Evolutionary conservation across 768 basidiomycete genomes (phyloP), one percentile per base, ranked within the genome.

Genomic region (Lactifluus subvellereus): DNA sequence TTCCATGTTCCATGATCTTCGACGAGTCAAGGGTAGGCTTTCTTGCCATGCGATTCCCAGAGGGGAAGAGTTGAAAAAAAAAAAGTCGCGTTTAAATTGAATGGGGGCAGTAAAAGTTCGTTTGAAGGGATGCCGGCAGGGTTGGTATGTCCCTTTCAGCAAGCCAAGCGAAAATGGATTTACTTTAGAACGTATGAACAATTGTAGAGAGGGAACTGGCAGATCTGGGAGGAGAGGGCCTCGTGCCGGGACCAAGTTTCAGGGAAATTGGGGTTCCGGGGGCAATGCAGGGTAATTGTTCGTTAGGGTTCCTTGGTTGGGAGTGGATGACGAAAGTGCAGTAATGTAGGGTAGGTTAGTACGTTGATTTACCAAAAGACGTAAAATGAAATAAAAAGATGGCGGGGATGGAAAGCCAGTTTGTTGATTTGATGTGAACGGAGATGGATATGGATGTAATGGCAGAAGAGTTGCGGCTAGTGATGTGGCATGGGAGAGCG

Each of bases 401-500:
- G 57, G 63, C 58, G 58, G 63, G 58, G 59, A 64, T 59, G 59
- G 58, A 64, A 64, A 60, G 58, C 20, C 54, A 53, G 59, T 64
- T 27, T 55, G 58, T 64, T 54, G 62, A 64, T 59, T 59, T 54
- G 62, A 64, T 59, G 63, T 54, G 63, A 64, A 64, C 63, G 63
- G 63, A 64, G 63, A 64, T 64, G 45, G 63, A 60, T 64, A 60
- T 55, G 54, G 63, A 56, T 60, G 59, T 64, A 64, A 63, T 63
- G 52, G 62, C 20, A 60, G 63, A 59, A 60, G 57, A 60, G 58
- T 53, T 59, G 59, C 58, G 63, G 63, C 63, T 60, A n/a, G 63
- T 64, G 63, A 64, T 64, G 63, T 64, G 63, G 63, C 63, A 64
- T 64, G 63, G 62, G 63, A 64, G 62, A 55, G 54, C 58, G 63